Base-by-base conservation (phyloP, 805 yeast species). In the Yarrowia sp. region DNA sequence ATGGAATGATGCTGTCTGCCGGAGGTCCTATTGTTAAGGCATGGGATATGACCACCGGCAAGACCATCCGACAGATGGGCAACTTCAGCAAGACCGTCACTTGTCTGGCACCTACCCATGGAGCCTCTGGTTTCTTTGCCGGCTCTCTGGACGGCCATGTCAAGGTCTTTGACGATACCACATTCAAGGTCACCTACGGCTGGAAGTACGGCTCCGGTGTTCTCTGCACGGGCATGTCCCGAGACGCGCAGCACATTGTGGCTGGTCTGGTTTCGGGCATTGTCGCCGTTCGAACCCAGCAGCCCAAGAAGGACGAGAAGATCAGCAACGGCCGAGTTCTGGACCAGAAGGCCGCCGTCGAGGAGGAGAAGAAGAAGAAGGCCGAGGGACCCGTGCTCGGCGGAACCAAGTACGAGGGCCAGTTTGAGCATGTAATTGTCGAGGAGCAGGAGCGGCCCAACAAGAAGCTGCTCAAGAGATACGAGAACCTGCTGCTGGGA, bases 151-250 rank as follows among this genome's bases (percentile, higher is more conserved):
- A 95, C 79, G 99, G 99, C 22, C 99, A 95, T 78, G 97, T 95
- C 70, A 95, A 95, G 79, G 93, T 93, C 55, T 91, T 94, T 77
- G 98, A 93, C 78, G 86, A 91, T 46, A 79, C 85, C 36, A 84
- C 89, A 14, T 74, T 78, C 36, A 67, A 69, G 19, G 97, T 94
- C 70, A 91, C 89, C 77, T 94, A 92, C 77, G 98, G 98, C 61
- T 94, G 98, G 98, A 94, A 93, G 79, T 94, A 90, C 76, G 97
- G 97, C 43, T 92, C 94, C 32, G 97, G 97, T 48, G 97, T 95
- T 0, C 82, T 95, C 73, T 83, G 91, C 74, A 88, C 97, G 76
- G 98, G 93, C 14, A 89, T 91, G 11, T 91, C 97, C 9, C 98
- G 98, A 36, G 85, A 88, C 72, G 74, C 87, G 83, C 89, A 90